phyloP scores from a whole-genome alignment of 352 stramenopile species.

The Pythium myriotylum region DNA sequence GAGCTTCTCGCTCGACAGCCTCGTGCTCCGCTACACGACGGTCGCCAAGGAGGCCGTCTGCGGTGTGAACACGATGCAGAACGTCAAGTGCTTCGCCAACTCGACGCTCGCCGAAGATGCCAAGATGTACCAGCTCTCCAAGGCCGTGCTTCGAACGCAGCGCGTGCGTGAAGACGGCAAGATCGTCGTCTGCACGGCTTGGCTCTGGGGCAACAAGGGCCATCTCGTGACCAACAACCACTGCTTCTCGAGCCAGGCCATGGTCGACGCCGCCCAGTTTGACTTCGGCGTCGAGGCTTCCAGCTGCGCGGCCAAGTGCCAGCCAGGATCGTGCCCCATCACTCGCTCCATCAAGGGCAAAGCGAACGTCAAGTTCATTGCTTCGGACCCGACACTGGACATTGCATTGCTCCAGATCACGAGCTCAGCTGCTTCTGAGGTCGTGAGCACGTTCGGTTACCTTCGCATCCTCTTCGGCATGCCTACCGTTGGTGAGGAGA shows the following conservation, averaged over 20 bases:
- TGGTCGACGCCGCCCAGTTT: slow-evolving; percentile 42
- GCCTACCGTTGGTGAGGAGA: slow-evolving; percentile 46
- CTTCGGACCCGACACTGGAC: slow-evolving; percentile 51
- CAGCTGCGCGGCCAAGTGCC: slow-evolving; percentile 41
- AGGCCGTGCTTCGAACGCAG: slow-evolving; percentile 53
- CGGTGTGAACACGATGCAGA: slow-evolving; percentile 63
- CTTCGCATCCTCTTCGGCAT: slow-evolving; percentile 57
- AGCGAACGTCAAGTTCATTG: slow-evolving; percentile 56
- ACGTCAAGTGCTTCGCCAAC: slow-evolving; percentile 44
- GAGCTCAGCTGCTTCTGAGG: slow-evolving; percentile 30
- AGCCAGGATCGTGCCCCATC: slow-evolving; percentile 34
- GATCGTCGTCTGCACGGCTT: slow-evolving; percentile 66
- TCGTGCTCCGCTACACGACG: slow-evolving; percentile 34
- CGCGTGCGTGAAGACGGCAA: slow-evolving; percentile 46
- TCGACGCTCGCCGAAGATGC: slow-evolving; percentile 33
- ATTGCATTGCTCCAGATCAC: slow-evolving; percentile 60
- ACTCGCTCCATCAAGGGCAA: slow-evolving; percentile 41
- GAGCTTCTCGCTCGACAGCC: slow-evolving; percentile 32
- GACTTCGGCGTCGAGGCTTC: slow-evolving; percentile 36
- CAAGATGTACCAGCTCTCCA: slow-evolving; percentile 42
- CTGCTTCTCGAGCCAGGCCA: slow-evolving; percentile 43
- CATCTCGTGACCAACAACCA: slow-evolving; percentile 76
- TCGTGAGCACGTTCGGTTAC: slow-evolving; percentile 59
- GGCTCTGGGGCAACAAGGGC: slow-evolving; percentile 61
- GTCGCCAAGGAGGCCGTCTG: slow-evolving; percentile 55